phyloP scores from a whole-genome alignment of 805 yeast species.

The Ogataea pilisensis region DNA sequence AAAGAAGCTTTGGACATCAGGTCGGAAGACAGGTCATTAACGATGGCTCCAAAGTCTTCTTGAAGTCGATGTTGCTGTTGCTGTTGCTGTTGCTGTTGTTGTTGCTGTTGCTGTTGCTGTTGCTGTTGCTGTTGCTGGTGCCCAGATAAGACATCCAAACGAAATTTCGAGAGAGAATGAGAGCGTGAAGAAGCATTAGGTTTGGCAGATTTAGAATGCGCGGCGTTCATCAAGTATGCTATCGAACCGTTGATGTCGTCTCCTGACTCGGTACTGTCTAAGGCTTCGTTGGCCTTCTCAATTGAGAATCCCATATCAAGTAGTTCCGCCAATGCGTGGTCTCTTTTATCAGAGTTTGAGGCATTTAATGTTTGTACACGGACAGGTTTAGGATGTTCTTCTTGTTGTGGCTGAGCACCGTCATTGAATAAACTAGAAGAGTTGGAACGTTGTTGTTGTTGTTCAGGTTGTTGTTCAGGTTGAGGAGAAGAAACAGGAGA shows the following conservation, averaged over 20 bases:
- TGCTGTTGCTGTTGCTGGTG: not conserved
- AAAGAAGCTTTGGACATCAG: conserved; percentile 57
- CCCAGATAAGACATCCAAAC: no score
- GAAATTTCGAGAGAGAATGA: conserved; percentile 2
- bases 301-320: conserved; percentile 76
- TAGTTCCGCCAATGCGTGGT: conserved; percentile 59
- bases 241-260: conserved; percentile 62
- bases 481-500: not conserved
- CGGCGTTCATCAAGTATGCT: conserved; percentile 57
- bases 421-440: not conserved
- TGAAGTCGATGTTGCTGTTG: conserved; percentile 3
- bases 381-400: no score
- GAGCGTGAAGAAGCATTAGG: conserved; percentile 2
- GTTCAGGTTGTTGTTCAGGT: not conserved
- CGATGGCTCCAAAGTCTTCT: conserved; percentile 36
- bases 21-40: conserved; percentile 53
- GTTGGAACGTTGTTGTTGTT: not conserved
- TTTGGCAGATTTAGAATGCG: conserved; percentile 36
- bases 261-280: conserved; percentile 48
- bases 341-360: conserved; percentile 26
- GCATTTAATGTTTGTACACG: not conserved
- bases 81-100: not conserved
- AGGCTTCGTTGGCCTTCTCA: conserved; percentile 56
- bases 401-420: not conserved
- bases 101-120: conserved; percentile 2